A percentile compares a stretch with the other conserved stretches of the same genome.
Conservation (phyloP, 768 basidiomycete genomes). For the Crassisporium funariophilum region DNA sequence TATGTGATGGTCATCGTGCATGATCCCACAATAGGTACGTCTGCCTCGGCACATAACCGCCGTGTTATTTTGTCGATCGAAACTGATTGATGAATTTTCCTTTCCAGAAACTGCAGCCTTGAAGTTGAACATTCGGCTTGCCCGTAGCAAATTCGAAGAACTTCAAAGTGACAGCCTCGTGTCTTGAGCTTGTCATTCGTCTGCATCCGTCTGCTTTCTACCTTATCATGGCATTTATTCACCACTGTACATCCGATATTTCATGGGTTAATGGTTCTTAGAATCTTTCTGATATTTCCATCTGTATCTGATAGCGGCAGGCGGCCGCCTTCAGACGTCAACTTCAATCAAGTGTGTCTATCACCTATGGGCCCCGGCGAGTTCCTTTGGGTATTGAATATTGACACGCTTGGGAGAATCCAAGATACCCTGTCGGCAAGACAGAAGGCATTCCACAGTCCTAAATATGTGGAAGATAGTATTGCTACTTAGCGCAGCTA, state of each 20-base stretch:
- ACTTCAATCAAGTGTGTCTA: too few species aligned
- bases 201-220: constrained; percentile 3
- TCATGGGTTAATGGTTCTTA: too few species aligned
- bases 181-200: constrained; percentile 24
- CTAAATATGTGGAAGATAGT: too few species aligned
- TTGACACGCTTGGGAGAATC: too few species aligned
- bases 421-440: too few species aligned
- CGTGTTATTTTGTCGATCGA: background rate
- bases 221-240: constrained; percentile 7
- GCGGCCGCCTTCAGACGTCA: too few species aligned
- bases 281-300: too few species aligned
- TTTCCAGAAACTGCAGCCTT: constrained; percentile 81
- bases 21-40: constrained; percentile 82
- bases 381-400: too few species aligned
- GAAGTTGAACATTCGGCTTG: constrained; percentile 85
- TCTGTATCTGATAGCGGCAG: too few species aligned
- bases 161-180: constrained; percentile 73
- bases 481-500: too few species aligned
- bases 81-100: constrained; percentile 5
- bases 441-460: too few species aligned
- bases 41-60: background rate
- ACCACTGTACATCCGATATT: constrained; percentile 15
- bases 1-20: constrained; percentile 90
- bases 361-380: too few species aligned
- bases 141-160: constrained; percentile 86